A percentile compares a stretch with the other conserved stretches of the same genome.
Conservation (phyloP, 768 basidiomycete genomes). For the Agrocybe pediades region DNA sequence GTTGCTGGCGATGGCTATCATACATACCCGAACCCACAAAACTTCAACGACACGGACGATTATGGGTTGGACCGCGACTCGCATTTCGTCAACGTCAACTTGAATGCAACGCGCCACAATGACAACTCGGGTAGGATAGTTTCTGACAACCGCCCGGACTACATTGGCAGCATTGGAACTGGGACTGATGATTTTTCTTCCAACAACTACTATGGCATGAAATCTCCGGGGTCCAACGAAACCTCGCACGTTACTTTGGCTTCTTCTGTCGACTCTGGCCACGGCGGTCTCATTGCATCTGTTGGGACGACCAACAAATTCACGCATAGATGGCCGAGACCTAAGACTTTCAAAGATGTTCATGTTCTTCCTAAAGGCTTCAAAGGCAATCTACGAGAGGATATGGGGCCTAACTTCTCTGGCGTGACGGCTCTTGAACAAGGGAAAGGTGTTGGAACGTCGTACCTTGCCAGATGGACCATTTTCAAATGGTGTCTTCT, state of each 20-base stretch:
- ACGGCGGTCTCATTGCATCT: constrained; percentile 27
- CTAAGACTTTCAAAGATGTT: constrained; percentile 30
- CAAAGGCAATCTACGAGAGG: constrained; percentile 4
- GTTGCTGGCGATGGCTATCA: constrained; percentile 10
- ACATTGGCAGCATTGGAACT: neutral
- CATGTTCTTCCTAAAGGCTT: constrained; percentile 9
- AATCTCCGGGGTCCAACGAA: neutral
- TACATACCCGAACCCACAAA: constrained; percentile 9
- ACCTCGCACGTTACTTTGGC: neutral
- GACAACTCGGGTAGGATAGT: no score
- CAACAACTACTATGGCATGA: neutral
- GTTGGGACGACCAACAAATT: constrained; percentile 42
- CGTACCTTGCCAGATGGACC: constrained; percentile 54
- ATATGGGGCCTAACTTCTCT: constrained; percentile 8
- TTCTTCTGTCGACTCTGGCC: constrained; percentile 24
- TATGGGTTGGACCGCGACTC: constrained; percentile 4
- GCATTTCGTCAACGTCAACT: constrained; percentile 3
- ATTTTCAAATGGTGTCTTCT: constrained; percentile 63
- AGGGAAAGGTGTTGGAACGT: constrained; percentile 37
- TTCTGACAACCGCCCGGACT: neutral
- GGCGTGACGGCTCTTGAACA: constrained; percentile 28
- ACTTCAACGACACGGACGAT: constrained; percentile 6
- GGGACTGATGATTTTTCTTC: neutral
- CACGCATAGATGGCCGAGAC: constrained; percentile 54
- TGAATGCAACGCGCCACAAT: neutral